phyloP scores from a whole-genome alignment of 345 rosid species.

The Excoecaria agallocha region DNA sequence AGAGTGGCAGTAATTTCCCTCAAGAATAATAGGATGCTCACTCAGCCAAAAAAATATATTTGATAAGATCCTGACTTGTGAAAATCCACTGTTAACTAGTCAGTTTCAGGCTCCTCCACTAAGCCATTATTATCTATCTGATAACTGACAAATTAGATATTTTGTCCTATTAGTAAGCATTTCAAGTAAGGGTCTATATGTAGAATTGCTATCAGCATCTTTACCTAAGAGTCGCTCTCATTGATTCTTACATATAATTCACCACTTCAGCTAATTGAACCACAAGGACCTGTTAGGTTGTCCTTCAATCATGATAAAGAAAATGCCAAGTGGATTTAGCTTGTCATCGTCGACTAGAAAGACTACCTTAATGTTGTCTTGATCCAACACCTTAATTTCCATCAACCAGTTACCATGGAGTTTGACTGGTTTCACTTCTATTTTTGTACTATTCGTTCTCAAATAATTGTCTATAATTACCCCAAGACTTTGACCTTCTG shows the following conservation, averaged over 20 bases:
- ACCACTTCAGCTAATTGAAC: slow-evolving; percentile 17
- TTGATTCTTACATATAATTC: slow-evolving; percentile 2
- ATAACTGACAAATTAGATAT: slow-evolving; percentile 24
- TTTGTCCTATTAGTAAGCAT: slow-evolving; percentile 20
- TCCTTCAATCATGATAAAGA: slow-evolving; percentile 12
- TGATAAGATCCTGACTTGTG: slow-evolving; percentile 16
- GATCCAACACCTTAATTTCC: slow-evolving; percentile 1
- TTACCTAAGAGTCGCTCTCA: slow-evolving; percentile 11
- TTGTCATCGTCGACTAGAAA: slow-evolving; percentile 20
- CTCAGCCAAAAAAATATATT: no score
- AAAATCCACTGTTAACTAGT: slow-evolving; percentile 8
- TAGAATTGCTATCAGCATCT: slow-evolving; percentile 10
- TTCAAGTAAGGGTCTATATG: slow-evolving; percentile 14
- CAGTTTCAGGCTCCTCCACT: slow-evolving; percentile 20
- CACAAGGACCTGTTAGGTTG: background rate
- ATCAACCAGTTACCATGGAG: background rate
- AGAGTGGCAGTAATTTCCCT: no score
- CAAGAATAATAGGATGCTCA: no score
- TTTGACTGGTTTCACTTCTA: slow-evolving; percentile 11
- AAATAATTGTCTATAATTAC: background rate
- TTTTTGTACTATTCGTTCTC: background rate
- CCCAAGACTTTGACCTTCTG: background rate
- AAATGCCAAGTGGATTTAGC: background rate
- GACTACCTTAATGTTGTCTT: slow-evolving; percentile 10
- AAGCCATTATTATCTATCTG: slow-evolving; percentile 23